Conservation (phyloP, 257 asterid species). For the Plantago elongata region DNA sequence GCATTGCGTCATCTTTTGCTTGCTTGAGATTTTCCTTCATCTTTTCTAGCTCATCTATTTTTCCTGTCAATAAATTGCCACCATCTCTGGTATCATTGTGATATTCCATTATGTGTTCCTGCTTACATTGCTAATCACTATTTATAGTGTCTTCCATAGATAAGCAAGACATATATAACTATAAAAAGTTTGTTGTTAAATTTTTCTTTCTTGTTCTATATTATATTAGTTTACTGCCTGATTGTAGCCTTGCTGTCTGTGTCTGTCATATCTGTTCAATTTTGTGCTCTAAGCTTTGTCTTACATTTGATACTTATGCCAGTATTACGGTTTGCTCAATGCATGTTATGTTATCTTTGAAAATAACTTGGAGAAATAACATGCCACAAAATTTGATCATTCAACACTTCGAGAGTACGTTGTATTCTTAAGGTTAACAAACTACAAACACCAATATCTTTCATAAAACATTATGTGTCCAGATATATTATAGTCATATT, state of each 20-base stretch:
- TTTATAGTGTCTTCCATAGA: conserved; percentile 9
- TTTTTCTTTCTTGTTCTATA: background rate
- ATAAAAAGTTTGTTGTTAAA: background rate
- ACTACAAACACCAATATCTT: background rate
- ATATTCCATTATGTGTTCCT: conserved; percentile 10
- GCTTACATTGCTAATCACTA: background rate
- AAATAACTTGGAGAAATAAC: background rate
- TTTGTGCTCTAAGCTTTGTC: background rate
- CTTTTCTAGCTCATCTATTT: conserved; percentile 32
- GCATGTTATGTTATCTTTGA: too few species aligned
- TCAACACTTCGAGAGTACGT: background rate
- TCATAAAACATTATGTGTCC: background rate
- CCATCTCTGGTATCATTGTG: background rate
- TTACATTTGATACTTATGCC: too few species aligned
- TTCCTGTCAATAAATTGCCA: conserved; percentile 14
- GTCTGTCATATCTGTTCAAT: background rate
- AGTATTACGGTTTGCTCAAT: too few species aligned
- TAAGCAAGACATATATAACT: background rate
- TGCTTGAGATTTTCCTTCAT: conserved; percentile 36
- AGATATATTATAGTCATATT: background rate
- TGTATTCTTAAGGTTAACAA: background rate
- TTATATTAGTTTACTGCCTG: background rate
- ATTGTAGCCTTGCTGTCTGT: too few species aligned
- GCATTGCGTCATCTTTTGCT: conserved; percentile 59
- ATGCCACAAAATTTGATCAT: background rate